Conservation (phyloP, 306 rosid species). For the Malus domestica region ASM211411v1 NC_041793.1:40739001-40739500, state of each 20-base stretch:
- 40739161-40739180: neutral
- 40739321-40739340: neutral
- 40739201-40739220: neutral
- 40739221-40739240: neutral
- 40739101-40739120: conserved; percentile 13
- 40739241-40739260: neutral
- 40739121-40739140: conserved; percentile 1
- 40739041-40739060: conserved; percentile 7
- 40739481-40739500: neutral
- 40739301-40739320: neutral
- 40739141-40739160: neutral
- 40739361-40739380: neutral
- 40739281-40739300: neutral
- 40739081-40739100: conserved; percentile 13
- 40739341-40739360: neutral
- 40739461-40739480: neutral
- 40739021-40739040: neutral
- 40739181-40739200: neutral
- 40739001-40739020: neutral
- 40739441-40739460: neutral
- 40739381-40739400: neutral
- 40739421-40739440: neutral
- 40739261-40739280: neutral
- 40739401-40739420: neutral
- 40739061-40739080: neutral